A percentile compares a stretch with the other conserved stretches of the same genome.
These are phyloP conservation scores for Lyophyllum shimeji DNA, from an alignment of 768 basidiomycete genomes.

Conservation along the genomic window DNA sequence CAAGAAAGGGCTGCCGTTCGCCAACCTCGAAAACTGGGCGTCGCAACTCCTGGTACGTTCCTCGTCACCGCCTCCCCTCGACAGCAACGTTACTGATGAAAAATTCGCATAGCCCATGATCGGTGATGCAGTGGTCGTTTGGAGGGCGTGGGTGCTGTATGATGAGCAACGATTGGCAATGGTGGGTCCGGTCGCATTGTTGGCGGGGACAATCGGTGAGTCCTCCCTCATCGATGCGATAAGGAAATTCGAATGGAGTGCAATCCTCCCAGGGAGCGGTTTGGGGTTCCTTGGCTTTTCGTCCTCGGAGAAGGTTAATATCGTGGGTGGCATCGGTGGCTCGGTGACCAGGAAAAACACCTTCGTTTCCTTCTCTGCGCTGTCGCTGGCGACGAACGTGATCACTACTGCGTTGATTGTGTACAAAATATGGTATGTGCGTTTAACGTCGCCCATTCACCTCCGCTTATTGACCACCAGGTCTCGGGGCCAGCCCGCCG, in stretches of 20 bases:
- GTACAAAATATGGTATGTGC: conserved; percentile 1
- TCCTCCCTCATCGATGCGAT: too few species aligned
- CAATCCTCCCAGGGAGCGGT: conserved; percentile 10
- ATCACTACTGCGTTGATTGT: conserved; percentile 3
- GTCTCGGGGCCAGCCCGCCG: not conserved
- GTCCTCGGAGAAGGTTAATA: not conserved
- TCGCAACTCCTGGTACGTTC: conserved; percentile 13
- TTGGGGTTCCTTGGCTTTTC: conserved; percentile 13
- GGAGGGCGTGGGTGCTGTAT: conserved; percentile 7
- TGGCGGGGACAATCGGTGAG: conserved; percentile 14
- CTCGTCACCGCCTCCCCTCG: too few species aligned
- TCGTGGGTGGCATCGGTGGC: conserved; percentile 2
- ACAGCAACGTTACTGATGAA: not conserved
- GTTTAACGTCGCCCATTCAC: not conserved
- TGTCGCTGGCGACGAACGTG: conserved; percentile 12
- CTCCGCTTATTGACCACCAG: not conserved
- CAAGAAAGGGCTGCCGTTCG: conserved; percentile 12
- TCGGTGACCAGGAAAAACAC: conserved; percentile 6
- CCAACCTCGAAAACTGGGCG: conserved; percentile 14
- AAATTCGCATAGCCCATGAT: conserved; percentile 10
- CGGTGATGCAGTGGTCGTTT: conserved; percentile 12
- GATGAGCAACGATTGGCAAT: not conserved
- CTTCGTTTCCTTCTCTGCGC: conserved; percentile 10
- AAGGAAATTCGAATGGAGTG: too few species aligned
- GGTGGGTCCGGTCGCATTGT: conserved; percentile 1